These are phyloP conservation scores for Rhodomyrtus psidioides DNA, from an alignment of 441 rosid species.

Conservation along the genomic window DNA sequence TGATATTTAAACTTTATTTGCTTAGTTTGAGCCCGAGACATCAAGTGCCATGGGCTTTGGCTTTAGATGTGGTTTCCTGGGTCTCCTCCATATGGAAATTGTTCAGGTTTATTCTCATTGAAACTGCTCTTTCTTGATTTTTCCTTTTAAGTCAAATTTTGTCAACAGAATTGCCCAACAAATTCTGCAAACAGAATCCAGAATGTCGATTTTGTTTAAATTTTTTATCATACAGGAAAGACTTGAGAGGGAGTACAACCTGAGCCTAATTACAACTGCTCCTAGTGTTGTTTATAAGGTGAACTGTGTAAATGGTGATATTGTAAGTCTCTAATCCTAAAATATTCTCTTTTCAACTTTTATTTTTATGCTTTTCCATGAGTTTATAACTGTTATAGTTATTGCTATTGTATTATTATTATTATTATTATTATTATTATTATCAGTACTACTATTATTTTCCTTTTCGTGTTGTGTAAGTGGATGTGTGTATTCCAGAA, in stretches of 20 bases:
- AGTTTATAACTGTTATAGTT: not conserved
- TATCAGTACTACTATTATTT: no score
- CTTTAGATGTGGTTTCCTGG: slow-evolving; percentile 95
- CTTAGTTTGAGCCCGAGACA: slow-evolving; percentile 93
- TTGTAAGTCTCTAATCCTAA: slow-evolving; percentile 50
- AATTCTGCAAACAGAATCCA: not conserved
- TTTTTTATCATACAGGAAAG: slow-evolving; percentile 66
- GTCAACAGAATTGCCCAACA: not conserved
- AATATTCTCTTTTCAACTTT: not conserved
- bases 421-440: not conserved
- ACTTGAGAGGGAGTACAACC: slow-evolving; percentile 94
- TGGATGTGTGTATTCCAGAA: not conserved
- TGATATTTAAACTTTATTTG: slow-evolving; percentile 13
- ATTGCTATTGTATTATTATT: not conserved
- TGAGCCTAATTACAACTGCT: slow-evolving; percentile 95
- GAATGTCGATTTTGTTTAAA: not conserved
- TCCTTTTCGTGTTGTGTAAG: not conserved
- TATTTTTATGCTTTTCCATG: not conserved
- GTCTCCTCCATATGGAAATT: slow-evolving; percentile 99
- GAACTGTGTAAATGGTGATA: slow-evolving; percentile 60
- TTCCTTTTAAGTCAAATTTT: not conserved
- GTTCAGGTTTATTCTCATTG: slow-evolving; percentile 59
- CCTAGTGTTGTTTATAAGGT: slow-evolving; percentile 98
- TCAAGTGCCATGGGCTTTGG: slow-evolving; percentile 99
- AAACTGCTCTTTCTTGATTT: not conserved